Evolutionary conservation across 2,329 filamentous ascomycete species (phyloP).

Genomic region (Diaporthe nobilis): DNA sequence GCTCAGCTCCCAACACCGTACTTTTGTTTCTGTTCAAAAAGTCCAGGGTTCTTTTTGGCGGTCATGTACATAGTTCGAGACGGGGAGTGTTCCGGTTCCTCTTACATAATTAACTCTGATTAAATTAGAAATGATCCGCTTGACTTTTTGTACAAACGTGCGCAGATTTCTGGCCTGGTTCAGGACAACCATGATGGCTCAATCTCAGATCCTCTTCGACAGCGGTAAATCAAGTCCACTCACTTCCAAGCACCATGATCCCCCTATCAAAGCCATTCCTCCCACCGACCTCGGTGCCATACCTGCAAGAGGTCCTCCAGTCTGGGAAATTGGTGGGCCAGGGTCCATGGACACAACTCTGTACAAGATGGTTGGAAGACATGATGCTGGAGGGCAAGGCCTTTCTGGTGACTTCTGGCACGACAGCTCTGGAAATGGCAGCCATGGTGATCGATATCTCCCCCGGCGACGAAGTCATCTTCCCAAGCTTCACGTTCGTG

Average conservation of each 20-base stretch:
- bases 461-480: neutral
- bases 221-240: neutral
- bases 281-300: neutral
- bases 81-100: too few species aligned
- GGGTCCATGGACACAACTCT: neutral
- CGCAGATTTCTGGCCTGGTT: neutral
- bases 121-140: too few species aligned
- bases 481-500: neutral
- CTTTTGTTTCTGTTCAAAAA: too few species aligned
- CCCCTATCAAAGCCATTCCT: neutral
- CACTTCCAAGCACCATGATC: neutral
- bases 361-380: neutral
- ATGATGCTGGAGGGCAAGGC: constrained; percentile 2
- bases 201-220: neutral
- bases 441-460: neutral
- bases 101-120: too few species aligned
- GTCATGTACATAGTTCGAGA: too few species aligned
- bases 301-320: neutral
- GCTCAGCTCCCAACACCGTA: neutral
- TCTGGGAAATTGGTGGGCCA: neutral
- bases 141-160: too few species aligned
- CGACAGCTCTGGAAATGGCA: neutral
- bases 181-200: neutral
- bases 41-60: too few species aligned
- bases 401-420: neutral